Evolutionary conservation across 352 stramenopile genomes (phyloP).

Genomic region (Phytophthora quininea): DNA sequence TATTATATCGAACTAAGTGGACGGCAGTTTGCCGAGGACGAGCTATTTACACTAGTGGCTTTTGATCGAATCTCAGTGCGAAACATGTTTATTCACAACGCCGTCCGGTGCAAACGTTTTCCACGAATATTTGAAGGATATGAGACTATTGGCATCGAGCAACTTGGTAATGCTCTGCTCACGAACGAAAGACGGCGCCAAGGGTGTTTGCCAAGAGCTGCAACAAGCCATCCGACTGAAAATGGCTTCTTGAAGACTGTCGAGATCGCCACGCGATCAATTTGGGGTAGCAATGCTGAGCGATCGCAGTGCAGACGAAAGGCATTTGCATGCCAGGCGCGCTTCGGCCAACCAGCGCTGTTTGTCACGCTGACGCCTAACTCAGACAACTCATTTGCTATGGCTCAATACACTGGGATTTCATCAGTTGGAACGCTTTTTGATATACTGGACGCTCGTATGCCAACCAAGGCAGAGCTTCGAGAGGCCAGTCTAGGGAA

Average conservation of each 20-base stretch:
- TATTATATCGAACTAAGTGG: slow-evolving; percentile 14
- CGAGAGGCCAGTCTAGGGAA: slow-evolving; percentile 1
- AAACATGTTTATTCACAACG: slow-evolving; percentile 14
- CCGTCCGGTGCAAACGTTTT: slow-evolving; percentile 4
- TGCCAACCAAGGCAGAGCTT: slow-evolving; percentile 11
- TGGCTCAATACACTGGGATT: slow-evolving; percentile 13
- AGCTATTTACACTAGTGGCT: slow-evolving; percentile 14
- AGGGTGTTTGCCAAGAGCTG: not conserved
- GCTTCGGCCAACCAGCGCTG: slow-evolving; percentile 7
- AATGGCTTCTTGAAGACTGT: slow-evolving; percentile 9
- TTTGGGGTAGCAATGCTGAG: slow-evolving; percentile 13
- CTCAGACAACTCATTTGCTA: slow-evolving; percentile 2
- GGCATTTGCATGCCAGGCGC: slow-evolving; percentile 9
- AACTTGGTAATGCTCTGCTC: not conserved
- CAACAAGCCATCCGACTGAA: not conserved
- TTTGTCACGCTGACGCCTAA: slow-evolving; percentile 18
- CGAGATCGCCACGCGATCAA: not conserved
- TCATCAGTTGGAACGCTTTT: slow-evolving; percentile 6
- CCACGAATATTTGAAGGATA: slow-evolving; percentile 2
- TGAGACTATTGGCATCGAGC: not conserved
- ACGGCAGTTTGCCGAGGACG: slow-evolving; percentile 18
- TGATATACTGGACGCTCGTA: not conserved
- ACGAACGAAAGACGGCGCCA: slow-evolving; percentile 10
- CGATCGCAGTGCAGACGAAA: slow-evolving; percentile 1
- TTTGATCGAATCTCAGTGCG: slow-evolving; percentile 16